A percentile compares a stretch with the other conserved stretches of the same genome.
phyloP scores from a whole-genome alignment of 768 basidiomycete species.

The Boletus reticuloceps region DNA sequence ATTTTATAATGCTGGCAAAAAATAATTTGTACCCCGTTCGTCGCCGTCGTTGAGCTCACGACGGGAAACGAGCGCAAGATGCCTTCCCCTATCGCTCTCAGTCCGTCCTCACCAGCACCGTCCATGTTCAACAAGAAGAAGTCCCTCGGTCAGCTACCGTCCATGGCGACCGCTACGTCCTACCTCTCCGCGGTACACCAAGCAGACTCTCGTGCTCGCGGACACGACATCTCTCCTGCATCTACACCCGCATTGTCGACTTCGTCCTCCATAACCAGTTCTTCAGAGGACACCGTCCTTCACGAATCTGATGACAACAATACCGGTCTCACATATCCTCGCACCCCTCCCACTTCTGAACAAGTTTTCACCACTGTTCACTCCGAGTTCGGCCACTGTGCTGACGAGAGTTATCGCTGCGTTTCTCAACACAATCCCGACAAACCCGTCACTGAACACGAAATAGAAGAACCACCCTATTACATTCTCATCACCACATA shows the following conservation, averaged over 20 bases:
- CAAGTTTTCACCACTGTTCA: conserved; percentile 78
- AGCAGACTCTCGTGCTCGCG: conserved; percentile 67
- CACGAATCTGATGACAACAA: conserved; percentile 52
- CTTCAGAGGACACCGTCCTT: conserved; percentile 66
- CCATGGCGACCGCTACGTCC: conserved; percentile 52
- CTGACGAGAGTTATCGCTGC: conserved; percentile 70
- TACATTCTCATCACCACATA: conserved; percentile 92
- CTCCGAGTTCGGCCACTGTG: conserved; percentile 91
- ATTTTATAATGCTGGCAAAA: conserved; percentile 19
- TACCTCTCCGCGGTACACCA: conserved; percentile 61
- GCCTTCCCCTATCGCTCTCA: conserved; percentile 67
- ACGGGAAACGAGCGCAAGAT: conserved; percentile 19
- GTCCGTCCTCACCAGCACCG: conserved; percentile 45
- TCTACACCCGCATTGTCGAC: conserved; percentile 73
- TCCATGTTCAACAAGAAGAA: conserved; percentile 66
- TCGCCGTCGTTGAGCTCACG: conserved; percentile 10
- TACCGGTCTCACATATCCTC: conserved; percentile 60
- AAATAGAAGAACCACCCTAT: conserved; percentile 86
- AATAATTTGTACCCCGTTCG: conserved; percentile 8
- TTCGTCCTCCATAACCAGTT: conserved; percentile 68
- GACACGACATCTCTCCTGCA: conserved; percentile 45
- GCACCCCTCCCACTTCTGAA: conserved; percentile 74
- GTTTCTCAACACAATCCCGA: conserved; percentile 55
- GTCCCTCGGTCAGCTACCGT: conserved; percentile 32
- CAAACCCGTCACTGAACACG: conserved; percentile 47